phyloP scores from a whole-genome alignment of 176 grass and related monocot species.

The Ensete ventricosum region DNA sequence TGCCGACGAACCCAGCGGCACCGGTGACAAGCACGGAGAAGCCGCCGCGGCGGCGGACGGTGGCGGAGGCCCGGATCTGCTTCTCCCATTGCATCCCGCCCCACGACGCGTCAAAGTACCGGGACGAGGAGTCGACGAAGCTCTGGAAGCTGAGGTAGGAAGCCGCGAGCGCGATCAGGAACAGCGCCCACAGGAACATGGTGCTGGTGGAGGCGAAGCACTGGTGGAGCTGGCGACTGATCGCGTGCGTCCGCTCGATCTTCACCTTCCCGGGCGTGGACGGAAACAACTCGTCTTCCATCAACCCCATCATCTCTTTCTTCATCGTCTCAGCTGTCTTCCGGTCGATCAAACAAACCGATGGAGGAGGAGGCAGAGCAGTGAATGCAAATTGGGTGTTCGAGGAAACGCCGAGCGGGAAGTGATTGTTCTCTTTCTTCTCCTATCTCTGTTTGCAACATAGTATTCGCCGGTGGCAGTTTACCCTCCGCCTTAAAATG shows the following conservation, averaged over 20 bases:
- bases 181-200: conserved; percentile 13
- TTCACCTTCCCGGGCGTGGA: conserved; percentile 10
- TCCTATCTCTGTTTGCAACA: too few species aligned
- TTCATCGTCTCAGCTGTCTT: too few species aligned
- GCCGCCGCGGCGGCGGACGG: conserved; percentile 13
- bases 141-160: conserved; percentile 13
- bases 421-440: too few species aligned
- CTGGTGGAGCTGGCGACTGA: not conserved
- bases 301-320: conserved; percentile 1
- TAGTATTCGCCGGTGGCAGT: not conserved
- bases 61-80: conserved; percentile 25
- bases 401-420: not conserved
- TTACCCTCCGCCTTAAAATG: not conserved
- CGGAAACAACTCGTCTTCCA: conserved; percentile 8
- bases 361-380: not conserved
- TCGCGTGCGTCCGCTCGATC: conserved; percentile 6
- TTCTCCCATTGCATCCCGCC: conserved; percentile 29
- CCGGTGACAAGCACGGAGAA: conserved; percentile 33
- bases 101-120: not conserved
- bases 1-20: conserved; percentile 34
- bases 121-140: not conserved
- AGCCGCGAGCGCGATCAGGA: conserved; percentile 1
- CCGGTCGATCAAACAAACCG: not conserved
- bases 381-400: not conserved
- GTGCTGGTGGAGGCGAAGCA: conserved; percentile 9